Percentiles rank a stretch among this genome's conserved stretches.
These are phyloP conservation scores for Kewa caespitosa DNA, from an alignment of 179 eudicot species.

Conservation along the genomic window DNA sequence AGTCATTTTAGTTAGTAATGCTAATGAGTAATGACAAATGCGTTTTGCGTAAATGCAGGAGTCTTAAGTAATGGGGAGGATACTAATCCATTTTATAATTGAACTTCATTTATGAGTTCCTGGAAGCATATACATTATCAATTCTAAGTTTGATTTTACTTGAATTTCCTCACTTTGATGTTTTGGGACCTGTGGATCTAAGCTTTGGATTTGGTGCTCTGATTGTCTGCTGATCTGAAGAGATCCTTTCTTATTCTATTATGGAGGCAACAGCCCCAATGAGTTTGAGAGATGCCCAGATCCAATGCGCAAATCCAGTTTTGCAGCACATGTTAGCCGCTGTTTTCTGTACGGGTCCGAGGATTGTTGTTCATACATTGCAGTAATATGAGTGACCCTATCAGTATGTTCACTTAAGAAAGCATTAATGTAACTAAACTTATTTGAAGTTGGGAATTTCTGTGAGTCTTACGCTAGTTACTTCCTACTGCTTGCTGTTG, in stretches of 20 bases:
- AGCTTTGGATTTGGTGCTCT: conserved; percentile 17
- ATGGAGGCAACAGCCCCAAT: background rate
- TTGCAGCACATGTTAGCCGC: conserved; percentile 20
- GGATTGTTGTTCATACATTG: background rate
- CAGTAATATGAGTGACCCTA: background rate
- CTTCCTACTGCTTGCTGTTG: background rate
- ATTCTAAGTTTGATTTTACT: conserved; percentile 14
- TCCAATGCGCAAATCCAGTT: conserved; percentile 21
- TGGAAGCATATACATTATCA: background rate
- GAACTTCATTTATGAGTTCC: too few relatives aligned
- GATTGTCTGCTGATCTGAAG: conserved; percentile 22
- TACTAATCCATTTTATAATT: too few relatives aligned
- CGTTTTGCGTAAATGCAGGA: too few relatives aligned
- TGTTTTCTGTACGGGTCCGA: background rate
- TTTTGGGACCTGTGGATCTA: conserved; percentile 25
- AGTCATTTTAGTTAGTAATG: too few relatives aligned
- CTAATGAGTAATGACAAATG: too few relatives aligned
- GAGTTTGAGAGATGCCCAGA: conserved; percentile 16
- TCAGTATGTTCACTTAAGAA: background rate
- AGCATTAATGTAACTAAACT: background rate
- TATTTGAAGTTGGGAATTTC: background rate
- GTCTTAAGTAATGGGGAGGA: too few relatives aligned
- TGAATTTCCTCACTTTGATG: conserved; percentile 9
- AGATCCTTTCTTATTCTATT: conserved; percentile 15
- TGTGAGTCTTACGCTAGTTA: background rate